Conservation (phyloP, 2,329 filamentous ascomycete genomes). For the Phaeosphaeriaceae sp. region DNA sequence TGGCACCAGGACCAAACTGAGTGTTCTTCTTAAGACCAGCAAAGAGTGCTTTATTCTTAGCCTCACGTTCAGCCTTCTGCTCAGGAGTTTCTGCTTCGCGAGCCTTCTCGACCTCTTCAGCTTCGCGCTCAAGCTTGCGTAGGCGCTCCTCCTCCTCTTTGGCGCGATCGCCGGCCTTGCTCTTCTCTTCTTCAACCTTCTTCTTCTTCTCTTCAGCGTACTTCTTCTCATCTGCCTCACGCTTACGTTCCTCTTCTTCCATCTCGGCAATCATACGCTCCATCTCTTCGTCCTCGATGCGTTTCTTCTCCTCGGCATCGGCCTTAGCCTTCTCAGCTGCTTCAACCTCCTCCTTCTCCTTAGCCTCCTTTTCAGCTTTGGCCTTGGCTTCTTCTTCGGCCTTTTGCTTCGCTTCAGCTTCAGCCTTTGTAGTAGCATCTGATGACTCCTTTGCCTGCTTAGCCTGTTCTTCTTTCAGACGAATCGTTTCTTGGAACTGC, state of each 20-base stretch:
- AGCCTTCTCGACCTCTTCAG: slow-evolving; percentile 55
- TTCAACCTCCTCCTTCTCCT: slow-evolving; percentile 40
- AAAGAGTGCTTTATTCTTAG: slow-evolving; percentile 48
- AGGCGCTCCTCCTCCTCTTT: slow-evolving; percentile 61
- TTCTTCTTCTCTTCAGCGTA: slow-evolving; percentile 73
- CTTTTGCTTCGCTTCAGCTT: slow-evolving; percentile 60
- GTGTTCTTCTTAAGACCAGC: slow-evolving; percentile 57
- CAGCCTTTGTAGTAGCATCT: slow-evolving; percentile 49
- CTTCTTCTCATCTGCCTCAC: slow-evolving; percentile 72
- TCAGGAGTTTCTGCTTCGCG: slow-evolving; percentile 51
- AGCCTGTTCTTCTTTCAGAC: slow-evolving; percentile 63
- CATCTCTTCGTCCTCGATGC: slow-evolving; percentile 52
- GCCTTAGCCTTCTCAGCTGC: slow-evolving; percentile 52
- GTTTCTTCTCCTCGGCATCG: slow-evolving; percentile 44
- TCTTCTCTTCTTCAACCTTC: slow-evolving; percentile 64
- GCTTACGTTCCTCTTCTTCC: slow-evolving; percentile 52
- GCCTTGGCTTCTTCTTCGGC: slow-evolving; percentile 51
- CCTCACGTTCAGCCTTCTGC: slow-evolving; percentile 50
- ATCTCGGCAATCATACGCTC: slow-evolving; percentile 70
- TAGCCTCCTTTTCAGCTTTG: slow-evolving; percentile 46
- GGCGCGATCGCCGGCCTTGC: slow-evolving; percentile 54
- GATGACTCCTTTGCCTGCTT: slow-evolving; percentile 57
- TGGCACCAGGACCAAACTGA: slow-evolving; percentile 54
- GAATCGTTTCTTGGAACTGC: slow-evolving; percentile 66
- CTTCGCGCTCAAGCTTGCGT: slow-evolving; percentile 56